Evolutionary conservation across 352 stramenopile genomes (phyloP), one percentile per base, ranked within the genome.

Genomic region (Globisporangium spiculum): DNA sequence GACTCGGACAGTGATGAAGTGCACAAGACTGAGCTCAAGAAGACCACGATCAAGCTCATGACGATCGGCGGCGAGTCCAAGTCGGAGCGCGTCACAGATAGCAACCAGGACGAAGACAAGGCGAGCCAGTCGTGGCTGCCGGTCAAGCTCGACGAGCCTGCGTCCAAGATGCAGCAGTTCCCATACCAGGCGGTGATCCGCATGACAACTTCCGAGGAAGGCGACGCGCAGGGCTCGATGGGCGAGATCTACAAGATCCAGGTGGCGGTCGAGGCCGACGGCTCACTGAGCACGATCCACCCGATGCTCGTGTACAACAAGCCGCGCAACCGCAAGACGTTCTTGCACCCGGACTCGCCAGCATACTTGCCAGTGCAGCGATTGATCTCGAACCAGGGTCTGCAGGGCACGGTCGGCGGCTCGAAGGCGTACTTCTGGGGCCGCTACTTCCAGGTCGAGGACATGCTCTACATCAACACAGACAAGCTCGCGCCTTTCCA

Each of bases 221-320:
- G 83, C 55, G 83, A 91, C 10, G 81, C 83, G 30, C 70, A 86
- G n/a, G 86, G 86, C 24, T 83, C 80, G 10, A 76, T 93, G 56
- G 88, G 88, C 32, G 88, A 96, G 76, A 93, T 96, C 78, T 96
- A 96, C 79, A 96, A 96, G 79, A 94, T 96, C 73, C 88, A 96
- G 55, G 88, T 94, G 63, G 88, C 88, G 16, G 75, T 93, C 72
- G 79, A 87, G 54, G 69, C 75, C 1, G 75, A 89, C 63, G 84
- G 81, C 4, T 66, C 80, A 53, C 73, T 91, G 12, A 91, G 84
- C 66, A 91, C 75, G 48, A 84, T 86, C 26, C 76, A 91, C 67
- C 86, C 88, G 26, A 96, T 96, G 88, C 81, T 96, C 54, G 86
- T 96, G 61, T 96, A 96, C 76, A 96, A 96, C 77, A 96, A 94